Evolutionary conservation across 2,329 filamentous ascomycete species (phyloP).

Genomic region (Venturia oleaginea): DNA sequence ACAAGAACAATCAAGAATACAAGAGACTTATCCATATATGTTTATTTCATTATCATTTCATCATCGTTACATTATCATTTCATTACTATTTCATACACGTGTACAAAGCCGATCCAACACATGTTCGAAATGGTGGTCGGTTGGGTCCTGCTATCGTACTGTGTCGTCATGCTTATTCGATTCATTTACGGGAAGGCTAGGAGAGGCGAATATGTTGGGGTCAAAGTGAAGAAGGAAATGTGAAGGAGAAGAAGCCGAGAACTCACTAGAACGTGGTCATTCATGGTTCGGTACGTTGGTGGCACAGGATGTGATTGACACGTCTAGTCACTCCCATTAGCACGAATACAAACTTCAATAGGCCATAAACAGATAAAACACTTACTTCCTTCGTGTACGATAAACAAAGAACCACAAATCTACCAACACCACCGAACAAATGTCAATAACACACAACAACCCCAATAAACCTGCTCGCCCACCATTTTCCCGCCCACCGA

Average conservation of each 20-base stretch:
- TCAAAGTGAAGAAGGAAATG: not conserved
- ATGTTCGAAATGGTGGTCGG: not conserved
- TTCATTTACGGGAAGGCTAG: not conserved
- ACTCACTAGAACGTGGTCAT: not conserved
- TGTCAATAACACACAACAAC: not conserved
- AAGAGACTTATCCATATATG: no score
- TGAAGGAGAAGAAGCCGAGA: not conserved
- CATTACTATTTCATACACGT: no score
- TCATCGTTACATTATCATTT: no score
- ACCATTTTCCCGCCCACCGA: not conserved
- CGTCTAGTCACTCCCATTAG: not conserved
- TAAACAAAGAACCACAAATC: not conserved
- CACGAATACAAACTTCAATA: not conserved
- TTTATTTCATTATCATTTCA: no score
- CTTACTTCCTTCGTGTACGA: not conserved
- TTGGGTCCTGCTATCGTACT: not conserved
- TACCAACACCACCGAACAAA: not conserved
- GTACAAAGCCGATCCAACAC: no score
- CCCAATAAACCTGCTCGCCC: not conserved
- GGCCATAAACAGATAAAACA: not conserved
- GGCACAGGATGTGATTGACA: not conserved
- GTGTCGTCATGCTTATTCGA: not conserved
- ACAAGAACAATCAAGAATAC: no score
- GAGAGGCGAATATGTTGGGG: not conserved
- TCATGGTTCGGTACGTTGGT: not conserved